A percentile compares a stretch with the other conserved stretches of the same genome.
These are phyloP conservation scores for Ascochyta fabae DNA, from an alignment of 2,329 filamentous ascomycete genomes.

Conservation along the genomic window DNA sequence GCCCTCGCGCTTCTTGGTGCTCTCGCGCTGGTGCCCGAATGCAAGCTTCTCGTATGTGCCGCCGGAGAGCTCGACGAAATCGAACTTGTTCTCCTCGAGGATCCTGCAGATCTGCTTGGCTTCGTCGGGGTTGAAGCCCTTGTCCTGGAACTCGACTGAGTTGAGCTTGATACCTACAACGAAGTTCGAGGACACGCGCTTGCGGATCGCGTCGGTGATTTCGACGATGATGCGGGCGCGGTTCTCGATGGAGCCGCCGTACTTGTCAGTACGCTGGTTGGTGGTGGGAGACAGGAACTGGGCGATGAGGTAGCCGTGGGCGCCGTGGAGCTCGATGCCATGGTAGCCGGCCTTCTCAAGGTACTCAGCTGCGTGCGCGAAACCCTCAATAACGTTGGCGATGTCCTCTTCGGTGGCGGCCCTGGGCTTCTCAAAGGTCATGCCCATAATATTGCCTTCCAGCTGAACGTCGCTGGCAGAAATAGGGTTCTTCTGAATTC, in stretches of 20 bases:
- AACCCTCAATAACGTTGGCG: conserved; percentile 62
- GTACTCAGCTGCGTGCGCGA: conserved; percentile 67
- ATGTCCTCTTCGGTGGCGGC: conserved; percentile 64
- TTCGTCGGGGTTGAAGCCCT: conserved; percentile 60
- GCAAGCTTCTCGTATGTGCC: conserved; percentile 65
- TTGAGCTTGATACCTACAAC: conserved; percentile 65
- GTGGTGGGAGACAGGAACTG: conserved; percentile 54
- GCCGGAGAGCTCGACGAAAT: conserved; percentile 66
- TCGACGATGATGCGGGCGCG: conserved; percentile 52
- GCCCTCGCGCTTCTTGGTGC: conserved; percentile 62
- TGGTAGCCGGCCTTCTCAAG: conserved; percentile 67
- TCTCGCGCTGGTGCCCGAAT: conserved; percentile 61
- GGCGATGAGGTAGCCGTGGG: conserved; percentile 55
- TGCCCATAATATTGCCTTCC: conserved; percentile 48
- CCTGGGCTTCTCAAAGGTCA: conserved; percentile 61
- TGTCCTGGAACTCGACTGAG: conserved; percentile 62
- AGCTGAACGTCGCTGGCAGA: conserved; percentile 56
- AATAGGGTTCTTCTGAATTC: conserved; percentile 58
- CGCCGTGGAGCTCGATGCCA: conserved; percentile 56
- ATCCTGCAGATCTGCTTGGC: conserved; percentile 56
- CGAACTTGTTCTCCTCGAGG: conserved; percentile 59
- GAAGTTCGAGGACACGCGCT: conserved; percentile 49
- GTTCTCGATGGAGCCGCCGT: conserved; percentile 54
- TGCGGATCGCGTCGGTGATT: conserved; percentile 48
- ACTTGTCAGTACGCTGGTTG: conserved; percentile 53